Percentiles rank a stretch among this genome's conserved stretches.
Conservation (phyloP, 2,329 filamentous ascomycete species). For the Stachybotrys chartarum region DNA sequence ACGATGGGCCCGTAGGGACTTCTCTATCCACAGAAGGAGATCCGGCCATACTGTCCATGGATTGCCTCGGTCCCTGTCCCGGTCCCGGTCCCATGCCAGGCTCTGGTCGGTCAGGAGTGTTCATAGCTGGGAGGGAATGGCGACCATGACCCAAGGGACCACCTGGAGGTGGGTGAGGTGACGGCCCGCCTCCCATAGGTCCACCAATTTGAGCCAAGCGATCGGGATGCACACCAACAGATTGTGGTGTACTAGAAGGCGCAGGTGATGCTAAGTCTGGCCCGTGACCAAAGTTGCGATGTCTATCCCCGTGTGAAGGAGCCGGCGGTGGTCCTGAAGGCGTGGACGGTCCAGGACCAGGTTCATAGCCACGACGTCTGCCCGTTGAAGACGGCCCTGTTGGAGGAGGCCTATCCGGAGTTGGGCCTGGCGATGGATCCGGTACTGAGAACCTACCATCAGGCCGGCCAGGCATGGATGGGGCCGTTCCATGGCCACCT, state of each 20-base stretch:
- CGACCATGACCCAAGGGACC: constrained; percentile 17
- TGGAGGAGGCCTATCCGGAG: constrained; percentile 44
- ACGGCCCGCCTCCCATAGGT: constrained; percentile 19
- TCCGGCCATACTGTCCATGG: constrained; percentile 12
- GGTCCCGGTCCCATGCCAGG: constrained; percentile 10
- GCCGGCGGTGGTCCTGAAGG: constrained; percentile 10
- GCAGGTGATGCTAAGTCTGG: constrained; percentile 14
- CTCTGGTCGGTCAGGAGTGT: constrained; percentile 22
- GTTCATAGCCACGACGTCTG: constrained; percentile 35
- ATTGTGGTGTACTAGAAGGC: constrained; percentile 14
- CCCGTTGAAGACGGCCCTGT: constrained; percentile 46
- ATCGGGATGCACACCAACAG: constrained; percentile 40
- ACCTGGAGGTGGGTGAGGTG: constrained; percentile 23
- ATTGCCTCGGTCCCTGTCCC: constrained; percentile 14
- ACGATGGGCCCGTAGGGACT: constrained; percentile 27
- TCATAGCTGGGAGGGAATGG: constrained; percentile 20
- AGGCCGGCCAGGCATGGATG: constrained; percentile 29
- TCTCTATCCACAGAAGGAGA: constrained; percentile 16
- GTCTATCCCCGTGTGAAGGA: constrained; percentile 32
- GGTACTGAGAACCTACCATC: constrained; percentile 34
- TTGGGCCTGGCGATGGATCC: constrained; percentile 34
- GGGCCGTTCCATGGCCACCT: constrained; percentile 22
- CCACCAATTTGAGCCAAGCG: constrained; percentile 39
- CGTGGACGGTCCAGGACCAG: constrained; percentile 20
- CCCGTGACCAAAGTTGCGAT: constrained; percentile 26